phyloP scores from a whole-genome alignment of 257 asterid genomes.

The Scutellaria barbata region DNA sequence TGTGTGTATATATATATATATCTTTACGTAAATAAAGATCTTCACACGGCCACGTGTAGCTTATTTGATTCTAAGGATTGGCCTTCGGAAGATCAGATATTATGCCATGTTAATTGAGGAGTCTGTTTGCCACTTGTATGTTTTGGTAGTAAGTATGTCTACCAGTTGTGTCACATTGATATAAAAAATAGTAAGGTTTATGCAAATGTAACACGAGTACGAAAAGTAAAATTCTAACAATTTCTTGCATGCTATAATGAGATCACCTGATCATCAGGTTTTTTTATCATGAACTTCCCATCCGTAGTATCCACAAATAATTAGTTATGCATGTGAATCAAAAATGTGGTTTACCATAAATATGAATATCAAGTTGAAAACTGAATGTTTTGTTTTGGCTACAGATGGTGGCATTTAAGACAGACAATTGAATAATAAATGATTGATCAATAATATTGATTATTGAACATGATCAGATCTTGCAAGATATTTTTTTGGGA shows the following conservation, averaged over 20 bases:
- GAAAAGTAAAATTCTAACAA: neutral
- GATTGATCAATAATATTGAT: neutral
- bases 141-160: neutral
- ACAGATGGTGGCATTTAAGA: neutral
- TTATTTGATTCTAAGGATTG: conserved; percentile 2
- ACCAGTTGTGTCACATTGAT: neutral
- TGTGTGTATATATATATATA: neutral
- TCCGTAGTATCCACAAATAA: neutral
- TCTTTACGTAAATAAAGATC: conserved; percentile 18
- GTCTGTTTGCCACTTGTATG: conserved; percentile 10
- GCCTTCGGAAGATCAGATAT: conserved; percentile 4
- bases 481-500: conserved; percentile 19
- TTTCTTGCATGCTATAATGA: neutral
- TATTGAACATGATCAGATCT: conserved; percentile 13
- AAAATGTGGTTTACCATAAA: conserved; percentile 13
- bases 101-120: conserved; percentile 7
- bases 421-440: neutral
- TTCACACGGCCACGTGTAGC: neutral
- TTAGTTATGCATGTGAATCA: conserved; percentile 19
- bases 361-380: neutral
- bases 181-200: neutral
- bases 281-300: neutral
- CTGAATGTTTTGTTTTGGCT: conserved; percentile 26
- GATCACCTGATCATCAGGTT: neutral
- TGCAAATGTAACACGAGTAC: neutral